A percentile compares a stretch with the other conserved stretches of the same genome.
Conservation (phyloP, 306 rosid species). For the Glycine latifolia region DNA sequence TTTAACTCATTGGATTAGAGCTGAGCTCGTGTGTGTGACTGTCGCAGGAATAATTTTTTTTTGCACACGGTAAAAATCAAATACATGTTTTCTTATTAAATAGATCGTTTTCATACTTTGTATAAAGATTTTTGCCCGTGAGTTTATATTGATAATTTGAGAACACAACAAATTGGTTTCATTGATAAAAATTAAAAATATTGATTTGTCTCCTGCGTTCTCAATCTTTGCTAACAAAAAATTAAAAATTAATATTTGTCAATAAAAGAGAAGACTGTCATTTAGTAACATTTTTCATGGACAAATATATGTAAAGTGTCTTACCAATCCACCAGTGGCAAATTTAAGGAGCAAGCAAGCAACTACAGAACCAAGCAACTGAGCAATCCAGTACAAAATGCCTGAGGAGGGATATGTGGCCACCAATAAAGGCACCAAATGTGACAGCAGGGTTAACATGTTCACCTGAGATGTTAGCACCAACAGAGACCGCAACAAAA, state of each 20-base stretch:
- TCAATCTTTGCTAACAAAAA: too few species aligned
- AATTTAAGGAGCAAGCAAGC: constrained; percentile 81
- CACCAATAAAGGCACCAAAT: constrained; percentile 80
- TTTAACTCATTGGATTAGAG: too few species aligned
- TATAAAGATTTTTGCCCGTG: neutral
- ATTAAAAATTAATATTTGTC: too few species aligned
- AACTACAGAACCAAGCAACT: constrained; percentile 78
- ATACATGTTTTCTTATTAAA: too few species aligned
- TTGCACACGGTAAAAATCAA: too few species aligned
- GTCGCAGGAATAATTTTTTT: too few species aligned
- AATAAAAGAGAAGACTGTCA: too few species aligned
- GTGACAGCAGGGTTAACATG: constrained; percentile 90
- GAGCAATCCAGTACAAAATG: constrained; percentile 82
- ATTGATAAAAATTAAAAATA: too few species aligned
- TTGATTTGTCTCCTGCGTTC: too few species aligned
- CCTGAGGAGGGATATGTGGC: constrained; percentile 70
- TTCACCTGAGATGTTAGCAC: constrained; percentile 80
- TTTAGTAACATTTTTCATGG: neutral
- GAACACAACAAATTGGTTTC: too few species aligned
- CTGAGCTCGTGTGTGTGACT: too few species aligned
- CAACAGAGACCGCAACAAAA: constrained; percentile 78
- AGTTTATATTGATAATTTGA: neutral
- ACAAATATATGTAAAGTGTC: constrained; percentile 7
- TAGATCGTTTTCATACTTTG: too few species aligned
- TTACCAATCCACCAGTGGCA: constrained; percentile 74